phyloP scores from a whole-genome alignment of 805 yeast genomes.

The Schwanniomyces occidentalis region DNA sequence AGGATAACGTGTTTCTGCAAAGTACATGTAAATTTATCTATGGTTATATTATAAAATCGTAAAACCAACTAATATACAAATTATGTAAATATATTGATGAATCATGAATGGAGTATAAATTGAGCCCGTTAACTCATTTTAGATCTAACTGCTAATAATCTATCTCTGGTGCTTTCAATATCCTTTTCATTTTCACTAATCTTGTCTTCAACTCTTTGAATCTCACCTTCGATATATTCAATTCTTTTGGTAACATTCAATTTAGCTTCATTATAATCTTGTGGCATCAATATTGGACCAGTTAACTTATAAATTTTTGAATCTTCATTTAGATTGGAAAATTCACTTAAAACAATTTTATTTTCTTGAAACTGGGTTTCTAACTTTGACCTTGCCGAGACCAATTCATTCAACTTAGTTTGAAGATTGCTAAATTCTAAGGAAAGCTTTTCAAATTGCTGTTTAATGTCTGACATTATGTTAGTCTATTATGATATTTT shows the following conservation, averaged over 20 bases:
- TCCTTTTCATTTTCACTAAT: constrained; percentile 48
- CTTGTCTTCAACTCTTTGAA: constrained; percentile 68
- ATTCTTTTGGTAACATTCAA: constrained; percentile 84
- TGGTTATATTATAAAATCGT: no score
- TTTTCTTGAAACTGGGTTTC: constrained; percentile 96
- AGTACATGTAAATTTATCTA: not conserved
- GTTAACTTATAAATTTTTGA: constrained; percentile 84
- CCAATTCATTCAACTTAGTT: constrained; percentile 48
- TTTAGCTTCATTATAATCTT: constrained; percentile 79
- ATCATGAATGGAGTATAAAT: not conserved
- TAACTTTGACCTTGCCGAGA: constrained; percentile 76
- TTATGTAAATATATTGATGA: not conserved
- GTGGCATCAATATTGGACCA: constrained; percentile 91
- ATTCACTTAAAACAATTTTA: constrained; percentile 82
- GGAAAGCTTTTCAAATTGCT: constrained; percentile 45
- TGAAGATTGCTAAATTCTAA: constrained; percentile 48
- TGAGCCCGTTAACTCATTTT: constrained; percentile 14
- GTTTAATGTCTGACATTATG: constrained; percentile 31
- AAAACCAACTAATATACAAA: no score
- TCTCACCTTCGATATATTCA: constrained; percentile 81
- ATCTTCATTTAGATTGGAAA: constrained; percentile 60
- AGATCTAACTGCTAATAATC: constrained; percentile 49
- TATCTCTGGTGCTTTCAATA: constrained; percentile 60
- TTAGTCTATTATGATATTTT: no score
- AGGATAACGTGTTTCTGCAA: constrained; percentile 37